A percentile compares a stretch with the other conserved stretches of the same genome.
Conservation (phyloP, 176 grass and related monocot species). For the Zea luxurians region DNA sequence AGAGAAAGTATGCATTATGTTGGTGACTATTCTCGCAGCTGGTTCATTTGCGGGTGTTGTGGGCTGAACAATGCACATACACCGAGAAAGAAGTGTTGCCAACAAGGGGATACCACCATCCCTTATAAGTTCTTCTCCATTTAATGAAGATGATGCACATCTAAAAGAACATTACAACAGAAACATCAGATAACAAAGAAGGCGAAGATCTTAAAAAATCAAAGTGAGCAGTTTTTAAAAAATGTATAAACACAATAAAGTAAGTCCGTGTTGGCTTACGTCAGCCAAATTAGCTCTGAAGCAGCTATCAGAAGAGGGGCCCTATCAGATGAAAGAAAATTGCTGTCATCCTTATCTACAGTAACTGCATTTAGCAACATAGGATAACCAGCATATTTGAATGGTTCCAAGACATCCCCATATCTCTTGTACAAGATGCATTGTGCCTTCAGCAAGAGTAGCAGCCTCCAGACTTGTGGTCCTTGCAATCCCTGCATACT, state of each 20-base stretch:
- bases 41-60: slow-evolving; percentile 93
- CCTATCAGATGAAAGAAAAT: slow-evolving; percentile 97
- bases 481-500: slow-evolving; percentile 99
- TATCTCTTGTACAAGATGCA: slow-evolving; percentile 98
- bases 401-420: slow-evolving; percentile 87
- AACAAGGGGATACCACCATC: slow-evolving; percentile 92
- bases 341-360: slow-evolving; percentile 91
- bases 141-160: slow-evolving; percentile 90
- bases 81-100: slow-evolving; percentile 95
- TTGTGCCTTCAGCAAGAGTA: slow-evolving; percentile 92
- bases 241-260: slow-evolving; percentile 30
- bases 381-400: slow-evolving; percentile 99
- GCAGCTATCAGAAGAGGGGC: slow-evolving; percentile 84
- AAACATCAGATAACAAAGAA: slow-evolving; percentile 33
- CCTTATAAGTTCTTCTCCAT: slow-evolving; percentile 97
- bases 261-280: slow-evolving; percentile 57
- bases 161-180: slow-evolving; percentile 46
- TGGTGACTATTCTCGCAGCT: slow-evolving; percentile 85
- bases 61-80: slow-evolving; percentile 93
- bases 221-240: slow-evolving; percentile 20
- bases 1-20: slow-evolving; percentile 92
- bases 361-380: slow-evolving; percentile 96
- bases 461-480: slow-evolving; percentile 89
- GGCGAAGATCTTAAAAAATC: slow-evolving; percentile 10
- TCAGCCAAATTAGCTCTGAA: slow-evolving; percentile 97